phyloP scores from a whole-genome alignment of 2,329 filamentous ascomycete species.

The Thelonectria olida region DNA sequence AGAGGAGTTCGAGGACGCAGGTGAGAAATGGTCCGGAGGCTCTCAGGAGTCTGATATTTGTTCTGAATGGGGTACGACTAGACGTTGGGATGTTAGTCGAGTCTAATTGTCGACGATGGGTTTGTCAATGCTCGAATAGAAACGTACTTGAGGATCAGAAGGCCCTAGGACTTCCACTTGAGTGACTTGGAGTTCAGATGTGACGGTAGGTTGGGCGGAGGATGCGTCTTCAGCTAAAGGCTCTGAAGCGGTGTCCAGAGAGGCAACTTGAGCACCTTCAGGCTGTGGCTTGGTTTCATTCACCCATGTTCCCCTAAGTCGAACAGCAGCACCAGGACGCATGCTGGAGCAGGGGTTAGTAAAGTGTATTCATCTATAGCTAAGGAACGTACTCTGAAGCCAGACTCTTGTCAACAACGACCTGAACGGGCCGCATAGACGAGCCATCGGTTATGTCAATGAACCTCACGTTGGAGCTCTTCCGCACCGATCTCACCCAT shows the following conservation, averaged over 20 bases:
- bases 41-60: conserved; percentile 92
- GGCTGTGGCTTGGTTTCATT: conserved; percentile 29
- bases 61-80: conserved; percentile 95
- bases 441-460: conserved; percentile 89
- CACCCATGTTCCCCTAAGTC: conserved; percentile 79
- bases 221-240: not conserved
- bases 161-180: conserved; percentile 76
- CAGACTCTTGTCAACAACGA: conserved; percentile 76
- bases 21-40: conserved; percentile 87
- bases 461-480: conserved; percentile 86
- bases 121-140: not conserved
- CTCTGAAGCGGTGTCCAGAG: conserved; percentile 7
- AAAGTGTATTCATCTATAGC: not conserved
- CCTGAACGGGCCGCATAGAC: conserved; percentile 80
- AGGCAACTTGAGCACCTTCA: not conserved
- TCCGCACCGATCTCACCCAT: conserved; percentile 84
- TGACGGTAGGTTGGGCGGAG: not conserved
- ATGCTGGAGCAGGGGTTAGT: conserved; percentile 64
- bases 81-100: conserved; percentile 24
- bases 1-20: conserved; percentile 83
- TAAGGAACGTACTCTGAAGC: conserved; percentile 72
- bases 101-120: conserved; percentile 8
- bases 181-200: conserved; percentile 77
- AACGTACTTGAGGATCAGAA: conserved; percentile 79
- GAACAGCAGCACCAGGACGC: conserved; percentile 82